Percentiles rank a stretch among this genome's conserved stretches.
Evolutionary conservation across 441 rosid genomes (phyloP).

Genomic region (Adansonia madagascariensis): DNA sequence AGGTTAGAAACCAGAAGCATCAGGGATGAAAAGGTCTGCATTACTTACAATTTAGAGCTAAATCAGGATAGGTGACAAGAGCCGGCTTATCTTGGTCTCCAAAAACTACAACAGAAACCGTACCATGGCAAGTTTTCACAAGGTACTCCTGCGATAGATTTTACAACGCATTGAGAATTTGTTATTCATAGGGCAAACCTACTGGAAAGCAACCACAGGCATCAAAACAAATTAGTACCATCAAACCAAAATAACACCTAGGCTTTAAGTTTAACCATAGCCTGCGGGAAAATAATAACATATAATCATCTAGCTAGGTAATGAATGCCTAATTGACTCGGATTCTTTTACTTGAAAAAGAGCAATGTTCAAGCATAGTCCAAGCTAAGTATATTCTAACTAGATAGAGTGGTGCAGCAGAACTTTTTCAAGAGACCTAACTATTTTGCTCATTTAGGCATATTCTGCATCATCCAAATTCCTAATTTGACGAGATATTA

Average conservation of each 20-base stretch:
- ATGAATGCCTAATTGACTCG: background rate
- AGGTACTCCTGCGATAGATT: constrained; percentile 62
- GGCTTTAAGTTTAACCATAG: background rate
- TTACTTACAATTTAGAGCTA: constrained; percentile 80
- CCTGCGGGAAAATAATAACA: background rate
- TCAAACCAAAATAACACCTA: background rate
- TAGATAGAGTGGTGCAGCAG: constrained; percentile 20
- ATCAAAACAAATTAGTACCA: background rate
- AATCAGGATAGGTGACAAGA: constrained; percentile 88
- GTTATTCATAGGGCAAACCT: background rate
- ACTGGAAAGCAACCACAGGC: background rate
- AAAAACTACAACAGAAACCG: constrained; percentile 74
- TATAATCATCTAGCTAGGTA: background rate
- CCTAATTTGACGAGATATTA: background rate
- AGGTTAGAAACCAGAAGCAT: background rate
- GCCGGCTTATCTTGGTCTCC: constrained; percentile 98
- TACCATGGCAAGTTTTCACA: constrained; percentile 67
- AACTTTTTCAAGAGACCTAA: background rate
- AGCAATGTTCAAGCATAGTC: constrained; percentile 10
- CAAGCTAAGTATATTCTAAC: constrained; percentile 24
- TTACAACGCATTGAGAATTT: background rate
- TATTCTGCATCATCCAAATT: constrained; percentile 4
- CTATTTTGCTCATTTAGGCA: constrained; percentile 18
- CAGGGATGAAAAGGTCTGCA: background rate
- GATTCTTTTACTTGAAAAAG: background rate